Conservation (phyloP, 2,329 filamentous ascomycete genomes). For the Diaporthe batatas region DNA sequence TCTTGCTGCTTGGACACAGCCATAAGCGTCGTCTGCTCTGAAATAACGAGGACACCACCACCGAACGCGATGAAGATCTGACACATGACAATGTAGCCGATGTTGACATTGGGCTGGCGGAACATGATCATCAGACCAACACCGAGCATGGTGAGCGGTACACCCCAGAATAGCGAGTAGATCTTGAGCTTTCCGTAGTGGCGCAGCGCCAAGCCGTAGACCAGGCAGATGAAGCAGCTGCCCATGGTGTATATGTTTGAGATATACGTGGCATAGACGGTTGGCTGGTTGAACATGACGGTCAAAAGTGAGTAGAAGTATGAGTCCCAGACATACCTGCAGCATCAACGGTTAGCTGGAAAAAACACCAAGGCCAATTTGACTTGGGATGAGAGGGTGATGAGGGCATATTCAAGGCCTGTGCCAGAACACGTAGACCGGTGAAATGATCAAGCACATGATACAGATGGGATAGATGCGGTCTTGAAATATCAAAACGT, state of each 20-base stretch:
- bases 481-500: constrained; percentile 57
- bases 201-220: constrained; percentile 39
- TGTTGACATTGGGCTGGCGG: constrained; percentile 63
- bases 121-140: constrained; percentile 72
- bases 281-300: constrained; percentile 54
- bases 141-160: constrained; percentile 69
- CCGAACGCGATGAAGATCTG: constrained; percentile 74
- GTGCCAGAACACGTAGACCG: not conserved
- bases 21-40: constrained; percentile 72
- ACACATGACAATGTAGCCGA: constrained; percentile 70
- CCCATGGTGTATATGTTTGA: constrained; percentile 55
- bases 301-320: constrained; percentile 20
- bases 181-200: constrained; percentile 52
- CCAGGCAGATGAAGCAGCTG: constrained; percentile 11
- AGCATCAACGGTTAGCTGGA: not conserved
- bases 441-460: not conserved
- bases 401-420: not conserved
- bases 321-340: constrained; percentile 18
- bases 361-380: not conserved
- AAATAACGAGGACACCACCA: constrained; percentile 70
- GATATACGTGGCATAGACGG: constrained; percentile 55
- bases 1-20: constrained; percentile 72
- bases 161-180: constrained; percentile 60
- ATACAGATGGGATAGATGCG: constrained; percentile 35
- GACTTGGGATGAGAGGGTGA: not conserved